Evolutionary conservation across 352 stramenopile species (phyloP), one percentile per base, ranked within the genome.

Genomic region (Ochromonadaceae sp.): DNA sequence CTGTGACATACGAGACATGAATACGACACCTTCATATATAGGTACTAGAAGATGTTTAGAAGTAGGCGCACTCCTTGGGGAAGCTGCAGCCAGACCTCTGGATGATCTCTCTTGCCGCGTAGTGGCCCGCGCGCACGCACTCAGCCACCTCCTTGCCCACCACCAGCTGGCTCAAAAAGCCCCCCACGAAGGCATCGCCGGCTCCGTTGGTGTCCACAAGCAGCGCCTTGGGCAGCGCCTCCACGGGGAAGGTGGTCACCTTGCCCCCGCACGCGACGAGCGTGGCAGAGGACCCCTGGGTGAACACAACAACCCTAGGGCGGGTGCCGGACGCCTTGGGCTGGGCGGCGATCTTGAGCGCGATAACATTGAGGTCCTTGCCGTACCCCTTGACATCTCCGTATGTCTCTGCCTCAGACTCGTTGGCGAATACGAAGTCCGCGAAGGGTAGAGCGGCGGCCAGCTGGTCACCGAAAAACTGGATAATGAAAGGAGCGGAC

Each of bases 191-290:
- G 58, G 92, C 91, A 77, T 99, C 93, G 48, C 93, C 93, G 22
- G 93, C 93, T 49, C 93, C 93, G 76, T 98, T 99, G 39, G 91
- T 98, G 78, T 99, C 93, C n/a, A 98, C 85, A 35, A 99, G 85
- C 44, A 92, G 70, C 36, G 86, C 81, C 49, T 84, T 79, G 7
- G 74, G 71, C 40, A 98, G 77, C 65, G 77, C 73, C 28, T 80
- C 74, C 35, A 99, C 91, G n/a, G 82, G 71, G 78, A 91, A 98
- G 61, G 83, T 77, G 44, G 78, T 82, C 20, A 97, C 78, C 42
- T 86, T 81, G 65, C 93, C 93, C 65, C 96, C 74, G 69, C 80
- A 81, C n/a, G 92, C 92, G 40, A 97, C 90, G 73, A 98, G 88
- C 10, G 92, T 98, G 30, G 83, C 78, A 36, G 95, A 81, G 12